phyloP scores from a whole-genome alignment of 805 yeast genomes.

The Candida ipomoeae region DNA sequence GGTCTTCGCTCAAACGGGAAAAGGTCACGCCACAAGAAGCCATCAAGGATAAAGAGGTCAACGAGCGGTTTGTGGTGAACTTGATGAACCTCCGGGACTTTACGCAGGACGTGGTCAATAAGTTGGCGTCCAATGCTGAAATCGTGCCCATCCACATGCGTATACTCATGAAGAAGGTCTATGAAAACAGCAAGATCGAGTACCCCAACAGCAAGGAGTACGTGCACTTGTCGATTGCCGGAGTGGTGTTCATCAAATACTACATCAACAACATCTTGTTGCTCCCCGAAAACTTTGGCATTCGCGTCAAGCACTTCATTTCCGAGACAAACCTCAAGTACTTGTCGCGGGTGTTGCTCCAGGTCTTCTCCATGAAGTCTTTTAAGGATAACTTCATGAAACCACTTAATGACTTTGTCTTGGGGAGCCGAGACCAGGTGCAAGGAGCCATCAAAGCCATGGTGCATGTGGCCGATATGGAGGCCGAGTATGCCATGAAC shows the following conservation, averaged over 20 bases:
- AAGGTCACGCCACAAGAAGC: slow-evolving; percentile 57
- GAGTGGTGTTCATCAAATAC: slow-evolving; percentile 56
- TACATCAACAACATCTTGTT: slow-evolving; percentile 45
- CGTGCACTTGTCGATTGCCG: slow-evolving; percentile 61
- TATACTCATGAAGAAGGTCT: slow-evolving; percentile 32
- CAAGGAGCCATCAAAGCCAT: slow-evolving; percentile 43
- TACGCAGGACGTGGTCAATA: slow-evolving; percentile 55
- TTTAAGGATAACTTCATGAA: slow-evolving; percentile 71
- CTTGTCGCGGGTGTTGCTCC: slow-evolving; percentile 57
- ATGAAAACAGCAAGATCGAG: slow-evolving; percentile 36
- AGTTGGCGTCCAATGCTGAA: slow-evolving; percentile 42
- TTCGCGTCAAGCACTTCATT: slow-evolving; percentile 30
- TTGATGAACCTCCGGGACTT: slow-evolving; percentile 71
- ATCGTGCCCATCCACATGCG: slow-evolving; percentile 36
- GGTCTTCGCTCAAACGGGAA: slow-evolving; percentile 33
- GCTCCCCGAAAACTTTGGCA: slow-evolving; percentile 56
- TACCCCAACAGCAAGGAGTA: slow-evolving; percentile 59
- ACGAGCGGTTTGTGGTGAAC: slow-evolving; percentile 65
- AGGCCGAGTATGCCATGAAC: slow-evolving; percentile 54
- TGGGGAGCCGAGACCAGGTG: slow-evolving; percentile 45
- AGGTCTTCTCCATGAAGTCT: slow-evolving; percentile 63
- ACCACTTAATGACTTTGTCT: slow-evolving; percentile 73
- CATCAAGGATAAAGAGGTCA: slow-evolving; percentile 73
- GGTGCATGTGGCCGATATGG: slow-evolving; percentile 54
- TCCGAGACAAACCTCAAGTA: slow-evolving; percentile 50